Base-by-base conservation (phyloP, 208 protist genomes). In the Spongospora subterranea region DNA sequence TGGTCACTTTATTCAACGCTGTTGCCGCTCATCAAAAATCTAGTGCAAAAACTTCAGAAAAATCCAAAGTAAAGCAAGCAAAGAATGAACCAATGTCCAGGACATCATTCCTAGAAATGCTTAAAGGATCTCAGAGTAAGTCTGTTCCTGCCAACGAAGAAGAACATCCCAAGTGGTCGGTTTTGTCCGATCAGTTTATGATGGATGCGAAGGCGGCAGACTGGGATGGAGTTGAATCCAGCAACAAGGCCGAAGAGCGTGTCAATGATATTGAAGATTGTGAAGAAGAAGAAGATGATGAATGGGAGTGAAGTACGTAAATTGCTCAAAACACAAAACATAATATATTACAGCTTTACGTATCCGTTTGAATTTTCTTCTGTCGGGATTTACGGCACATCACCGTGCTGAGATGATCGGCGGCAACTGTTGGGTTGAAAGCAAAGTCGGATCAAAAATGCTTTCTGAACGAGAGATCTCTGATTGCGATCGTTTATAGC, bases 1-100 rank as follows among this genome's bases (percentile, higher is more conserved):
- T 82, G 17, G 71, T 82, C 11, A 82, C 71, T 35, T 82, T 82
- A 35, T 82, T 82, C 40, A 82, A 82, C n/a, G 71, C 71, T n/a
- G 71, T 82, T 43, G 35, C 6, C 6, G n/a, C 71, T 35, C 71
- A 82, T 17, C 71, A 82, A n/a, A 82, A 82, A n/a, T 6, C 35
- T 13, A 82, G 50, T 35, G 71, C 71, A 39, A 35, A n/a, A 82
- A n/a, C 71, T 82, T 6, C 35, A 6, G 71, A 6, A 20, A 82
- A 35, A 6, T 39, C 71, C 6, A 82, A 82, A 35, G 54, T 65
- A 65, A 43, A 35, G 71, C 35, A 35, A 35, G 71, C 71, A n/a
- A 43, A 82, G n/a, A 82, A 82, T 35, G n/a, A n/a, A n/a, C n/a
- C n/a, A n/a, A 6, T 82, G n/a, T 82, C 71, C n/a, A 82, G 35